A percentile compares a stretch with the other conserved stretches of the same genome.
Conservation (phyloP, 495 filamentous ascomycete species). For the Pseudomonodictys pantanalensis region DNA sequence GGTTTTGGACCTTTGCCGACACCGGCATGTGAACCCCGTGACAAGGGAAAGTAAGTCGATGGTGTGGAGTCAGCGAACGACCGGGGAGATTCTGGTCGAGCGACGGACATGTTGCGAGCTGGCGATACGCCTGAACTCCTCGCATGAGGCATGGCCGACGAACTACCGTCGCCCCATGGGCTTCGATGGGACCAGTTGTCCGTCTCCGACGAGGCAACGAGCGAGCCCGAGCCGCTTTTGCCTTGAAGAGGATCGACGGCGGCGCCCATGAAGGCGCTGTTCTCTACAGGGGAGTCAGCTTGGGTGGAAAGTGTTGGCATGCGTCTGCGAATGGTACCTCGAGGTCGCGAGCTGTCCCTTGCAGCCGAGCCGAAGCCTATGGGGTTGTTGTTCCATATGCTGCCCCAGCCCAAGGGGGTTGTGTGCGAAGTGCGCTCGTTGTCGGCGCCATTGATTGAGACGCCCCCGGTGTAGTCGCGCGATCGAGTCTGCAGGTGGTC, state of each 20-base stretch:
- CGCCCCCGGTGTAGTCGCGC: slow-evolving; percentile 23
- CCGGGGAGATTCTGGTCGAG: slow-evolving; percentile 37
- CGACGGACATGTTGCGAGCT: slow-evolving; percentile 46
- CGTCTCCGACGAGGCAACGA: slow-evolving; percentile 63
- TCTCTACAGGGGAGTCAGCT: slow-evolving; percentile 19
- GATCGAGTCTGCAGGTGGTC: slow-evolving; percentile 22
- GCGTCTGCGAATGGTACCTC: slow-evolving; percentile 41
- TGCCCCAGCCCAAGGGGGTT: slow-evolving; percentile 52
- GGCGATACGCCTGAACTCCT: slow-evolving; percentile 53
- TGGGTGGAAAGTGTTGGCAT: background rate
- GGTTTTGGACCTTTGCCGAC: too few species aligned
- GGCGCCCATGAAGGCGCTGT: slow-evolving; percentile 12
- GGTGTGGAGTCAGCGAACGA: slow-evolving; percentile 25
- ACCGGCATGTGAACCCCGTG: too few species aligned
- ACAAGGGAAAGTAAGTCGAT: slow-evolving; percentile 6
- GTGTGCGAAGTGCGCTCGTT: slow-evolving; percentile 33
- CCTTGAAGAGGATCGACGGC: slow-evolving; percentile 47
- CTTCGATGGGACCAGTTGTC: slow-evolving; percentile 55
- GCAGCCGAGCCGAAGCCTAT: slow-evolving; percentile 44
- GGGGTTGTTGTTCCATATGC: slow-evolving; percentile 60
- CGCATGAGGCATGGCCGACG: slow-evolving; percentile 44
- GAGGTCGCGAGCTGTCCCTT: slow-evolving; percentile 44
- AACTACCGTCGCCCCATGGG: slow-evolving; percentile 57
- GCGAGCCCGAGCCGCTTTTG: slow-evolving; percentile 63
- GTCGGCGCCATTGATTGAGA: slow-evolving; percentile 14